These are phyloP conservation scores for Sclerotinia nivalis DNA, from an alignment of 2,329 filamentous ascomycete genomes.

Conservation along the genomic window DNA sequence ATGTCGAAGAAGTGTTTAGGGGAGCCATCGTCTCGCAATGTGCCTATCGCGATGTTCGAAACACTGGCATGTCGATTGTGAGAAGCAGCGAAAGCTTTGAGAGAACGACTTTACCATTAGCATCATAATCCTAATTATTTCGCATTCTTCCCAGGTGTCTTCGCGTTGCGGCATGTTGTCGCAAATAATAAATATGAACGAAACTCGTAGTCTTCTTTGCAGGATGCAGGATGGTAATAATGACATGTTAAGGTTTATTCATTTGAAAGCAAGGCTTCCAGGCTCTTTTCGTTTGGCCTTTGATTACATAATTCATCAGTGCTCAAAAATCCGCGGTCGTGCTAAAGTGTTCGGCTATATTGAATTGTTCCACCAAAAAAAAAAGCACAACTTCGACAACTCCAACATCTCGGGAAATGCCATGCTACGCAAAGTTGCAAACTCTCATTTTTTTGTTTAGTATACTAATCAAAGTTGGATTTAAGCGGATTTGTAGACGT, in stretches of 20 bases:
- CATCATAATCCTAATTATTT: background rate
- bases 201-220: background rate
- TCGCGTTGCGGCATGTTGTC: background rate
- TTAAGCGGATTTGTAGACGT: too few species aligned
- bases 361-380: background rate
- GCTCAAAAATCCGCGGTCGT: background rate
- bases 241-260: constrained; percentile 5
- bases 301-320: background rate
- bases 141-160: background rate
- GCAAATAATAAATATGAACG: background rate
- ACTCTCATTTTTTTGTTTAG: too few species aligned
- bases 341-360: background rate
- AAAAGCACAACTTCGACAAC: background rate
- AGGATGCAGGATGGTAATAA: background rate
- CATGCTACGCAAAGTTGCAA: too few species aligned
- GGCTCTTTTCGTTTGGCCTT: background rate
- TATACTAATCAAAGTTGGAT: too few species aligned
- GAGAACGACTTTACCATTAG: constrained; percentile 3
- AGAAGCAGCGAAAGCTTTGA: constrained; percentile 1
- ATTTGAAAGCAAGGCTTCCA: constrained; percentile 6
- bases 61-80: constrained; percentile 14
- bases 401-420: background rate
- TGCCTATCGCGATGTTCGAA: constrained; percentile 14
- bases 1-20: background rate
- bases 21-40: constrained; percentile 5